Percentiles rank a stretch among this genome's conserved stretches.
These are phyloP conservation scores for Paramecium sexaurelia DNA, from an alignment of 73 alveolate species.

Conservation along the genomic window DNA sequence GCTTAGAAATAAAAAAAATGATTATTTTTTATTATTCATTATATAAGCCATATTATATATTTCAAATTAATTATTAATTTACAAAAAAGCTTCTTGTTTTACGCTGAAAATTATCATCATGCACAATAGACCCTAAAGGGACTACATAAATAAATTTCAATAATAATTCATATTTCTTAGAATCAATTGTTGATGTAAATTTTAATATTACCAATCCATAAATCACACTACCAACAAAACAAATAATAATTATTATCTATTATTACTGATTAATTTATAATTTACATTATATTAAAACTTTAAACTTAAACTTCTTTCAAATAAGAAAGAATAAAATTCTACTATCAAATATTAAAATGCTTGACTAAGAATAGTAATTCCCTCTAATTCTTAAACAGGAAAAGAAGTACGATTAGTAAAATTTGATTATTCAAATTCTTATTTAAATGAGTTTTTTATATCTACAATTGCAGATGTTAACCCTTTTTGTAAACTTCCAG, in stretches of 20 bases:
- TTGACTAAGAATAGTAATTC: not conserved
- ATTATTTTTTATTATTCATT: not conserved
- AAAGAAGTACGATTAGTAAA: not conserved
- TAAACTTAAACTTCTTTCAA: not conserved
- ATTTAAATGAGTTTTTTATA: not conserved
- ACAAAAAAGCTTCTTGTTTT: not conserved
- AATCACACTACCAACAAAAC: not conserved
- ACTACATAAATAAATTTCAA: not conserved
- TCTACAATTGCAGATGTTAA: not conserved
- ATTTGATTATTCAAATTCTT: not conserved
- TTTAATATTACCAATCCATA: not conserved
- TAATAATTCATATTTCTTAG: not conserved
- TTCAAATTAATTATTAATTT: not conserved
- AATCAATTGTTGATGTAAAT: not conserved
- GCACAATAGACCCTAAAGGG: not conserved
- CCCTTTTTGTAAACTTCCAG: not conserved
- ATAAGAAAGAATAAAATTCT: not conserved
- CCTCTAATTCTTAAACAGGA: not conserved
- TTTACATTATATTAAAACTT: not conserved
- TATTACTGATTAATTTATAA: not conserved
- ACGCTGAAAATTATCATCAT: not conserved
- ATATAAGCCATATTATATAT: not conserved
- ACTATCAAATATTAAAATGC: not conserved
- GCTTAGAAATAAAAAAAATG: conserved; percentile 3
- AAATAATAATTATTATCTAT: not conserved